phyloP scores from a whole-genome alignment of 345 rosid species.

The Citrus hindsii region DNA sequence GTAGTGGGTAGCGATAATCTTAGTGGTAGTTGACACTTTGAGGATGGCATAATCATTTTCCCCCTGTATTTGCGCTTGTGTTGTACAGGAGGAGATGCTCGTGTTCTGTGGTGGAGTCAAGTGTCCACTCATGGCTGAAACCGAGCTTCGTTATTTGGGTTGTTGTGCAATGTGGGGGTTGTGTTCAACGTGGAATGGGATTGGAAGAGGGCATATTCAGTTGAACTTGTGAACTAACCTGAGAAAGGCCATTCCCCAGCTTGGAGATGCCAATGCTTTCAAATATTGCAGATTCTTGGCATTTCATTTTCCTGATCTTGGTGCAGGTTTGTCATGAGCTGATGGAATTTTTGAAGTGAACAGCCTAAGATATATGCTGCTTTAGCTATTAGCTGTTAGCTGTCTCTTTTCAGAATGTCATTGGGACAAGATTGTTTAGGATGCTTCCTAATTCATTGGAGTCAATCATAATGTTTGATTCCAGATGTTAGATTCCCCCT shows the following conservation, averaged over 20 bases:
- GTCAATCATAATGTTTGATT: background rate
- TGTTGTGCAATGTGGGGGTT: conserved; percentile 32
- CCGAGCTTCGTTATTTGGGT: conserved; percentile 37
- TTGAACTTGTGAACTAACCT: conserved; percentile 33
- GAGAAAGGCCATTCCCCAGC: conserved; percentile 27
- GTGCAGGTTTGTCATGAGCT: conserved; percentile 9
- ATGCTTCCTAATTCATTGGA: background rate
- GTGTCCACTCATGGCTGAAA: conserved; percentile 51
- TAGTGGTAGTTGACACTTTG: conserved; percentile 63
- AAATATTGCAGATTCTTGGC: conserved; percentile 33
- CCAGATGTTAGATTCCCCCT: background rate
- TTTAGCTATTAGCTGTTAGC: background rate
- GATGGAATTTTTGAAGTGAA: conserved; percentile 4
- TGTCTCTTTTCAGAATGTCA: background rate
- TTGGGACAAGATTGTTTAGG: background rate
- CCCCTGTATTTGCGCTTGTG: conserved; percentile 70
- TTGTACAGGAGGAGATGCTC: conserved; percentile 66
- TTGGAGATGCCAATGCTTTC: conserved; percentile 20
- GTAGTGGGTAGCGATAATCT: conserved; percentile 50
- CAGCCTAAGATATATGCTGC: conserved; percentile 10
- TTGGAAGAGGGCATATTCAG: conserved; percentile 36
- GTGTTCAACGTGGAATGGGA: conserved; percentile 35
- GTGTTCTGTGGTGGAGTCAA: conserved; percentile 49
- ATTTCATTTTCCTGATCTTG: conserved; percentile 6
- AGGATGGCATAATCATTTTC: conserved; percentile 66